Conservation (phyloP, 805 yeast genomes). For the Wickerhamiella azyma region DNA sequence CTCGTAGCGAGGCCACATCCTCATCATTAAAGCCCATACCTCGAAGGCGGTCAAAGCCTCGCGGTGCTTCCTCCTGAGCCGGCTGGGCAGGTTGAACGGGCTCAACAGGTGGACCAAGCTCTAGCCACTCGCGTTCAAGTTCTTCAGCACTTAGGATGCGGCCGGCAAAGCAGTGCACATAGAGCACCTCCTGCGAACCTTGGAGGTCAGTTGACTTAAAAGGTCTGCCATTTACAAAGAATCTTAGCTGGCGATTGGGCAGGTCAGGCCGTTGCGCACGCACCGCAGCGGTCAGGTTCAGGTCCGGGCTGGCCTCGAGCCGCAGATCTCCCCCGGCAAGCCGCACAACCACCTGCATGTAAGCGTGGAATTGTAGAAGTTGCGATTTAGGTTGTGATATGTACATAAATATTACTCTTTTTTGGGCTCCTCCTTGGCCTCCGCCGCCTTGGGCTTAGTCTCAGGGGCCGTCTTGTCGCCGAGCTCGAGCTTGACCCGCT, state of each 20-base stretch:
- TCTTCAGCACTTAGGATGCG: slow-evolving; percentile 43
- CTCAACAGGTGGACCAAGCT: slow-evolving; percentile 19
- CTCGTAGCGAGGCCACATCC: slow-evolving; percentile 57
- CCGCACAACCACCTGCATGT: slow-evolving; percentile 26
- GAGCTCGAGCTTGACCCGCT: slow-evolving; percentile 68
- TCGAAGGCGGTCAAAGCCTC: slow-evolving; percentile 74
- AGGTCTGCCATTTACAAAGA: slow-evolving; percentile 58
- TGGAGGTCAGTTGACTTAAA: slow-evolving; percentile 42
- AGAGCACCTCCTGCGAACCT: slow-evolving; percentile 28
- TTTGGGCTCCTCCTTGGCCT: background rate
- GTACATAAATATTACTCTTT: background rate
- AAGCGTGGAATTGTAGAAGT: background rate
- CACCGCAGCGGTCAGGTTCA: slow-evolving; percentile 32
- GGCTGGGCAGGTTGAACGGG: slow-evolving; percentile 34
- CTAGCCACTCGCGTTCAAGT: slow-evolving; percentile 45
- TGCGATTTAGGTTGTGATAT: slow-evolving; percentile 7
- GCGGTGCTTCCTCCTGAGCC: slow-evolving; percentile 50
- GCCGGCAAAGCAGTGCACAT: slow-evolving; percentile 71
- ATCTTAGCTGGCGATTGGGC: slow-evolving; percentile 39
- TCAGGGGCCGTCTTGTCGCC: slow-evolving; percentile 23
- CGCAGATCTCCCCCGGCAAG: slow-evolving; percentile 33
- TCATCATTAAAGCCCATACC: slow-evolving; percentile 72
- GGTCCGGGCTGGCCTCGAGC: slow-evolving; percentile 18
- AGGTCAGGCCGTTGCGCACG: slow-evolving; percentile 27
- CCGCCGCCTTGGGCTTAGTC: background rate